A percentile compares a stretch with the other conserved stretches of the same genome.
These are phyloP conservation scores for Tardiomyces depauwii DNA, from an alignment of 1,139 yeast genomes.

Conservation along the genomic window DNA sequence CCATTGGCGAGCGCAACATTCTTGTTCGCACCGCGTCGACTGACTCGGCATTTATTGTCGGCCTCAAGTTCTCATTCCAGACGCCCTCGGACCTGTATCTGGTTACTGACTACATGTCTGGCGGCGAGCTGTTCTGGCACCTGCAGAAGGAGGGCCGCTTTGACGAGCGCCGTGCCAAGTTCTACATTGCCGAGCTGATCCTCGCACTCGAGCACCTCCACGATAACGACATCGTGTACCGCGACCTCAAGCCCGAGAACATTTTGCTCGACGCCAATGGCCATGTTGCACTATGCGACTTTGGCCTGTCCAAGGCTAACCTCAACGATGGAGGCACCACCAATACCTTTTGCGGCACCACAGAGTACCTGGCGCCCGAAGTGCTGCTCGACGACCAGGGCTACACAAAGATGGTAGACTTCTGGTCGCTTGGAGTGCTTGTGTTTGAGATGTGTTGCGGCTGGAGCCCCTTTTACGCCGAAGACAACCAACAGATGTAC, in stretches of 20 bases:
- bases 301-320: slow-evolving; percentile 91
- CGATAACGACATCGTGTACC: slow-evolving; percentile 89
- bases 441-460: slow-evolving; percentile 93
- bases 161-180: slow-evolving; percentile 85
- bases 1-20: slow-evolving; percentile 86
- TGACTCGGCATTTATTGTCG: slow-evolving; percentile 84
- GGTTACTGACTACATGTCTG: slow-evolving; percentile 96
- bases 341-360: slow-evolving; percentile 96
- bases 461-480: slow-evolving; percentile 96
- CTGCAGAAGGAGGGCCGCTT: slow-evolving; percentile 77
- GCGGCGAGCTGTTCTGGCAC: slow-evolving; percentile 99
- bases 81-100: slow-evolving; percentile 94
- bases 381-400: slow-evolving; percentile 74
- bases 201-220: slow-evolving; percentile 88
- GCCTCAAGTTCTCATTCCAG: slow-evolving; percentile 91
- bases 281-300: slow-evolving; percentile 95
- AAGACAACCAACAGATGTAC: slow-evolving; percentile 95
- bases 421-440: slow-evolving; percentile 99
- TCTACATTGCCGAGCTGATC: slow-evolving; percentile 92
- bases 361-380: slow-evolving; percentile 99
- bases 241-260: slow-evolving; percentile 93
- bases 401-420: slow-evolving; percentile 89
- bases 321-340: slow-evolving; percentile 92
- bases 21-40: slow-evolving; percentile 83
- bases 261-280: slow-evolving; percentile 81